phyloP scores from a whole-genome alignment of 768 basidiomycete genomes.

The Lanmaoa pseudosensibilis region DNA sequence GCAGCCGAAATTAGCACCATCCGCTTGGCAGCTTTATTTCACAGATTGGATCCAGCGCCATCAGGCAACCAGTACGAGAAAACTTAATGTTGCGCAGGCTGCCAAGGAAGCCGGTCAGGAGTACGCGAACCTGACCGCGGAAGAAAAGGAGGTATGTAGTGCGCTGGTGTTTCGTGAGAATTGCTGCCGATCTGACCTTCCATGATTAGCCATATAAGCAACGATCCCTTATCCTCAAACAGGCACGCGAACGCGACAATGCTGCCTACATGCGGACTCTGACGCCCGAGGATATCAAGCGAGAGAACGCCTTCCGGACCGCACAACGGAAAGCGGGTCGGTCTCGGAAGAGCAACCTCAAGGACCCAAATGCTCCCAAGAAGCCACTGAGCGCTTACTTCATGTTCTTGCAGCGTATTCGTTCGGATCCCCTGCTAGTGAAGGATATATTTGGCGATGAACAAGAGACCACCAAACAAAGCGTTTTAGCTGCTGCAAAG shows the following conservation, averaged over 20 bases:
- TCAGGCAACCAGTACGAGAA: constrained; percentile 74
- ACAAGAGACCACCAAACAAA: constrained; percentile 92
- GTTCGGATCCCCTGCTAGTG: constrained; percentile 74
- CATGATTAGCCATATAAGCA: constrained; percentile 73
- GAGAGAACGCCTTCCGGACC: constrained; percentile 87
- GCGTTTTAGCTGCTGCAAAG: constrained; percentile 86
- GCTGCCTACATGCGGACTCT: constrained; percentile 83
- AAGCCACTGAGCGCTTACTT: constrained; percentile 94
- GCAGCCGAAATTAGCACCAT: constrained; percentile 89
- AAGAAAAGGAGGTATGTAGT: constrained; percentile 77
- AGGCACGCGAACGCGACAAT: constrained; percentile 78
- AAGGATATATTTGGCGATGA: constrained; percentile 84
- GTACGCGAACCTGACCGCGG: constrained; percentile 73
- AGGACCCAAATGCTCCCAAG: constrained; percentile 96
- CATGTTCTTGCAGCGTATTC: constrained; percentile 90
- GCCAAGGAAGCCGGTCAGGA: constrained; percentile 93
- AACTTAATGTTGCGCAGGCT: constrained; percentile 92
- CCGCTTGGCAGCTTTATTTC: constrained; percentile 96
- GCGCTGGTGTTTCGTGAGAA: constrained; percentile 27
- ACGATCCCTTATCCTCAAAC: constrained; percentile 82
- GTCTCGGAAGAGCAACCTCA: constrained; percentile 90
- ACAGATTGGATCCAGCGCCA: constrained; percentile 92
- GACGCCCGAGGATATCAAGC: constrained; percentile 92
- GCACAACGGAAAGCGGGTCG: constrained; percentile 93
- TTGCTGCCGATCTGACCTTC: constrained; percentile 18